Percentiles rank a stretch among this genome's conserved stretches.
Conservation (phyloP, 371 early-diverging fungal genomes). For the Rhizopus sp. region DNA sequence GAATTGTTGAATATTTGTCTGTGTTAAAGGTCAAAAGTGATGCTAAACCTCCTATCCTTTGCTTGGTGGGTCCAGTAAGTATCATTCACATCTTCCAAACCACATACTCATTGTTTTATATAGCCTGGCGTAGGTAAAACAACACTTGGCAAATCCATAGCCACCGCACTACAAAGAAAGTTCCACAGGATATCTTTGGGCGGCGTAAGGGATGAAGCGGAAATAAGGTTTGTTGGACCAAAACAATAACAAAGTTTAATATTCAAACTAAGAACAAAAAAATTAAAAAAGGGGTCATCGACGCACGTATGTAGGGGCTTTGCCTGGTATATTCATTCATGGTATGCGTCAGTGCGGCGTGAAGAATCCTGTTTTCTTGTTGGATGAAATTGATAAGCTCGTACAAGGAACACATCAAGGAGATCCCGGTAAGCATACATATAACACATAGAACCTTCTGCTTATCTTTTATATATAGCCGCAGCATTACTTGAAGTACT, state of each 20-base stretch:
- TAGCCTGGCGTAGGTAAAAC: conserved; percentile 86
- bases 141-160: conserved; percentile 76
- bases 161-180: conserved; percentile 74
- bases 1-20: conserved; percentile 83
- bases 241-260: background rate
- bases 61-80: conserved; percentile 70
- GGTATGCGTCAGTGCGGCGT: conserved; percentile 74
- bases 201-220: conserved; percentile 89
- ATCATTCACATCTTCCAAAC: background rate
- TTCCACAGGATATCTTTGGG: conserved; percentile 86
- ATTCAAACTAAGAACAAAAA: background rate
- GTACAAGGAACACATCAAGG: conserved; percentile 68
- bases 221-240: conserved; percentile 58
- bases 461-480: conserved; percentile 26
- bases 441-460: background rate
- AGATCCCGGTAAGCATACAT: conserved; percentile 60
- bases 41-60: conserved; percentile 78
- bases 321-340: conserved; percentile 84
- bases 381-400: conserved; percentile 90
- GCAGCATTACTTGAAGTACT: conserved; percentile 86
- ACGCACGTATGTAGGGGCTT: conserved; percentile 86
- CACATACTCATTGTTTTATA: background rate
- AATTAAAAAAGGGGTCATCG: conserved; percentile 67
- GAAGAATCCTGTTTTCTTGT: conserved; percentile 80
- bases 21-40: conserved; percentile 76